Conservation (phyloP, 1,284 basidiomycete genomes). For the Ceratobasidium sp. region DNA sequence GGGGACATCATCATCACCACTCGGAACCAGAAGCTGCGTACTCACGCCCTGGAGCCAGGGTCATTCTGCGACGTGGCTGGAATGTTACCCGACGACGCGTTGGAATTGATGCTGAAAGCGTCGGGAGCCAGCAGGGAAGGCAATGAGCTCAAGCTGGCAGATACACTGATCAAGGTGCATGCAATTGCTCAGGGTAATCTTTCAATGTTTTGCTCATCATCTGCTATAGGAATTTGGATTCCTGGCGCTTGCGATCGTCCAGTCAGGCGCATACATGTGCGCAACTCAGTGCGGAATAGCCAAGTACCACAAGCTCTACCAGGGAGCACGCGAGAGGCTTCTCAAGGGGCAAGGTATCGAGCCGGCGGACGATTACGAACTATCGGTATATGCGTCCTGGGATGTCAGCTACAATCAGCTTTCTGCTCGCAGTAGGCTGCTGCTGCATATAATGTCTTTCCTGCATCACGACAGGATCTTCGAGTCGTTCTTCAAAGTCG, state of each 20-base stretch:
- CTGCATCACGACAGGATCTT: constrained; percentile 31
- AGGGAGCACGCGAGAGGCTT: background rate
- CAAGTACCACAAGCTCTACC: background rate
- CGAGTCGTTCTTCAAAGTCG: constrained; percentile 7
- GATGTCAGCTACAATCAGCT: constrained; percentile 1
- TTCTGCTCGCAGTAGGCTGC: background rate
- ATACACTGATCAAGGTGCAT: background rate
- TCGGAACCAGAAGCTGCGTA: constrained; percentile 9
- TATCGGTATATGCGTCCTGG: constrained; percentile 9
- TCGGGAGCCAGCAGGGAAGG: background rate
- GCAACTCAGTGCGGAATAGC: background rate
- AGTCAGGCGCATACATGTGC: constrained; percentile 30
- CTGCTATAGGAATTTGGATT: constrained; percentile 11
- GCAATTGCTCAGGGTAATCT: too few relatives aligned
- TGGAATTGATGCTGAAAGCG: background rate
- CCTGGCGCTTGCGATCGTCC: constrained; percentile 11
- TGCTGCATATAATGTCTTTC: constrained; percentile 19
- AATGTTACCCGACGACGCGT: background rate
- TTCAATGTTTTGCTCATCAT: background rate
- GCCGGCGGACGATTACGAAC: background rate
- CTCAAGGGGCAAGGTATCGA: background rate
- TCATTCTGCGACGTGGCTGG: background rate
- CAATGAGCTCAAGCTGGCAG: background rate
- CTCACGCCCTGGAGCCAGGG: background rate
- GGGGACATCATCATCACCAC: constrained; percentile 38